Evolutionary conservation across 345 rosid species (phyloP).

Genomic region (Eucalyptus marginata): DNA sequence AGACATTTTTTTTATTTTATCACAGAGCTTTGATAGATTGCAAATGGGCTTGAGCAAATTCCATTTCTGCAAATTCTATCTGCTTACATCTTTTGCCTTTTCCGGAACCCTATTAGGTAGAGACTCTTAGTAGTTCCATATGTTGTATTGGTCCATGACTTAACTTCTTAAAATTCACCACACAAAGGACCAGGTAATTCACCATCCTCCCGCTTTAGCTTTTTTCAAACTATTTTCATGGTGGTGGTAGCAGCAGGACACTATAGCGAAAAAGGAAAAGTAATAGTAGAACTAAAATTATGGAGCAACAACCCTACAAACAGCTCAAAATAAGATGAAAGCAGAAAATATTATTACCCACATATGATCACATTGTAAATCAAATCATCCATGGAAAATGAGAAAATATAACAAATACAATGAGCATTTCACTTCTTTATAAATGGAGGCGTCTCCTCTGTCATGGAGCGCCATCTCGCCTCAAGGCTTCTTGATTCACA

Average conservation of each 20-base stretch:
- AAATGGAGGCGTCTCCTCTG: no score
- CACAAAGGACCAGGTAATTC: background rate
- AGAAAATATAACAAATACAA: no score
- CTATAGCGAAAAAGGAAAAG: background rate
- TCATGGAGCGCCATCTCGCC: no score
- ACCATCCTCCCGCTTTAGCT: background rate
- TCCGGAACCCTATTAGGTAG: background rate
- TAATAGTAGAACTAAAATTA: no score
- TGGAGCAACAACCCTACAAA: no score
- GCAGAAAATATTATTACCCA: no score
- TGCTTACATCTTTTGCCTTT: background rate
- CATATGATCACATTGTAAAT: no score
- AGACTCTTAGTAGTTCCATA: background rate
- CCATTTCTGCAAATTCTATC: background rate
- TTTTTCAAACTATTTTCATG: background rate
- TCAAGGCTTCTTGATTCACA: no score
- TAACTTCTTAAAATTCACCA: background rate
- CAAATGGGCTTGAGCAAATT: background rate
- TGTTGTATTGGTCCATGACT: background rate
- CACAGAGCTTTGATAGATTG: background rate
- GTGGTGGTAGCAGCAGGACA: background rate
- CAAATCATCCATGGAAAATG: no score
- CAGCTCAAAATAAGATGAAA: no score
- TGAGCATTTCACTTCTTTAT: no score
- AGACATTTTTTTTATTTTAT: background rate